phyloP scores from a whole-genome alignment of 306 rosid species.

The Begonia loranthoides region DNA sequence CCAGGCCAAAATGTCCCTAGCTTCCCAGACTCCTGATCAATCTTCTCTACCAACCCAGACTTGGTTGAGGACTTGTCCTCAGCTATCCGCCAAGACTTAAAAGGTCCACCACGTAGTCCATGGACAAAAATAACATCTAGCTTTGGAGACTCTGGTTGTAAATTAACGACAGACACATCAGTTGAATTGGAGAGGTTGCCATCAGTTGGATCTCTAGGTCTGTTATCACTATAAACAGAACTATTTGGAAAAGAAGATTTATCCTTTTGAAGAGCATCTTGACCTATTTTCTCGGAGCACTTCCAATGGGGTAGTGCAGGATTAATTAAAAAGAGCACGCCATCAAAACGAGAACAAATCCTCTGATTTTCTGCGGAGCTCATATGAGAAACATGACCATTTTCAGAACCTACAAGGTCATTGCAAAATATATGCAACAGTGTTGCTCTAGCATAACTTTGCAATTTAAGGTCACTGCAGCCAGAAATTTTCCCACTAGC shows the following conservation, averaged over 20 bases:
- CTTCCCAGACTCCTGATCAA: conserved; percentile 96
- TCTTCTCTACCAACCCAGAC: conserved; percentile 82
- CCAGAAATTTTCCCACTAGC: conserved; percentile 80
- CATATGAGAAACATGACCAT: conserved; percentile 22
- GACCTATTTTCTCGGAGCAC: conserved; percentile 28
- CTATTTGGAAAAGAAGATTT: conserved; percentile 14
- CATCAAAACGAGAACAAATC: conserved; percentile 61
- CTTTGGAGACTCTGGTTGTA: conserved; percentile 27
- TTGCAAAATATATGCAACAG: conserved; percentile 54
- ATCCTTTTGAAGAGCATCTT: conserved; percentile 18
- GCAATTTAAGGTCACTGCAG: conserved; percentile 74
- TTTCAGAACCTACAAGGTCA: conserved; percentile 23
- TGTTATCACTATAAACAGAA: conserved; percentile 22
- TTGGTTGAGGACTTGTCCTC: conserved; percentile 78
- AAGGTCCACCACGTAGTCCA: conserved; percentile 95
- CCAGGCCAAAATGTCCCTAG: conserved; percentile 97
- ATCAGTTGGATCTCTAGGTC: conserved; percentile 20
- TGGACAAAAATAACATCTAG: conserved; percentile 83
- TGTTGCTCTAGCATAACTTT: conserved; percentile 81
- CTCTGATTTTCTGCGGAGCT: conserved; percentile 24
- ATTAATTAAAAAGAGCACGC: conserved; percentile 66
- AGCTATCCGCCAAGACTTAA: conserved; percentile 85
- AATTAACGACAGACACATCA: conserved; percentile 19
- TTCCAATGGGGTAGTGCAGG: conserved; percentile 87
- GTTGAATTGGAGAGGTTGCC: conserved; percentile 19